Evolutionary conservation across 345 rosid species (phyloP), one percentile per base, ranked within the genome.

Genomic region (Hevea brasiliensis): DNA sequence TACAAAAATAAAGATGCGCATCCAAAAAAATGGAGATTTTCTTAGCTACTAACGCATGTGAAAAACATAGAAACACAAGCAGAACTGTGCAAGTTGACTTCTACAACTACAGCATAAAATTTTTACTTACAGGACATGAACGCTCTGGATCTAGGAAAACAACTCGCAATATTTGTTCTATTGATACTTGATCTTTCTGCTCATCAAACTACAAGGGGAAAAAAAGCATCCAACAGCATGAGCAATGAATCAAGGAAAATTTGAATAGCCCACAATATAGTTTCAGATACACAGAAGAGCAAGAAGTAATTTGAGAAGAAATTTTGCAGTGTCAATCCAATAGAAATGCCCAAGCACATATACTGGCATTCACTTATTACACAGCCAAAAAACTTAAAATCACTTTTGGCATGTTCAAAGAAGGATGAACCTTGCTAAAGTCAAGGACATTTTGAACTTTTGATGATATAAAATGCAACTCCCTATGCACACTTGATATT

Each of bases 131-230:
- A 81, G 98, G 87, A 80, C 75, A 79, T 40, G 97, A 75, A 20
- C 90, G 95, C 47, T 81, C 91, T 0, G 97, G 96, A 75, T 96
- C 93, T 18, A 96, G 82, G 77, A 93, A 96, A 71, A 90, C 83
- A 48, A 91, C 98, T 59, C 88, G 91, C 84, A 96, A 59, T 80
- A 96, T 88, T 79, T 90, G 90, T 80, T 96, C 97, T 67, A 82
- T 71, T 10, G 85, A 85, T 29, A 83, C 89, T 75, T 89, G 91
- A 68, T 96, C 98, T 79, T 88, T 96, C 77, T 85, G 97, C 81
- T 96, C 99, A 55, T 96, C 97, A 84, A 96, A 93, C 98, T 96
- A 88, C 68, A 75, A 17, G 35, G 76, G n/a, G 42, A 24, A 74
- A 48, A n/a, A 40, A 45, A 15, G 61, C 64, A 70, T 70, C 21